Evolutionary conservation across 2,329 filamentous ascomycete genomes (phyloP).

Genomic region (Claviceps maximensis): DNA sequence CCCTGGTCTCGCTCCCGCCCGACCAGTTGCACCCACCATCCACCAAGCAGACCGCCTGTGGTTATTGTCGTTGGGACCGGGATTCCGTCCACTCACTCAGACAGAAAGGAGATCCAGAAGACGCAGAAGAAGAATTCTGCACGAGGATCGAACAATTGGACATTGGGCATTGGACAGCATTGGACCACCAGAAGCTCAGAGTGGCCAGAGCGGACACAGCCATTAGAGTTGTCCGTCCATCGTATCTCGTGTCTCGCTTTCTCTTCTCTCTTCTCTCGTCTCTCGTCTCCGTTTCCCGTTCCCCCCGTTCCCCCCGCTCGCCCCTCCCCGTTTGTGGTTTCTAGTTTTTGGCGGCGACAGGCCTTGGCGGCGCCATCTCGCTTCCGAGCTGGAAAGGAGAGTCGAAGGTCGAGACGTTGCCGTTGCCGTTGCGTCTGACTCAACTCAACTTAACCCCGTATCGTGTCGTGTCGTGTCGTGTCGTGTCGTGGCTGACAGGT

Average conservation of each 20-base stretch:
- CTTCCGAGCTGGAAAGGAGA: not conserved
- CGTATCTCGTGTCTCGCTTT: not conserved
- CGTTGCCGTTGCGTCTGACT: not conserved
- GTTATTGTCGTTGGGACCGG: not conserved
- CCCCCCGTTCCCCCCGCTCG: too few relatives aligned
- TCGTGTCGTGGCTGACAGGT: not conserved
- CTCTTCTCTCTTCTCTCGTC: not conserved
- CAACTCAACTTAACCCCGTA: not conserved
- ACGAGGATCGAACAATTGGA: not conserved
- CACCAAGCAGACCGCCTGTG: not conserved
- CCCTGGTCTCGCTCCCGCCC: not conserved
- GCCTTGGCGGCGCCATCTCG: not conserved
- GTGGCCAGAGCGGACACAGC: not conserved
- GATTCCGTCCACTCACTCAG: not conserved
- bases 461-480: not conserved
- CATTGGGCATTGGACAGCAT: not conserved
- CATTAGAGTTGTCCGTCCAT: not conserved
- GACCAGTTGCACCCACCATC: not conserved
- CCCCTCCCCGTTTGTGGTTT: too few relatives aligned
- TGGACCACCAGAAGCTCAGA: not conserved
- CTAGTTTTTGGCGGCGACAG: not conserved
- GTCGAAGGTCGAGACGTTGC: not conserved
- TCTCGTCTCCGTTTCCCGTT: too few relatives aligned
- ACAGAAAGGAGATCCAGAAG: not conserved
- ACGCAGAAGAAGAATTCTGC: not conserved